These are phyloP conservation scores for Bruguiera hainesii DNA, from an alignment of 441 rosid genomes.

Conservation along the genomic window DNA sequence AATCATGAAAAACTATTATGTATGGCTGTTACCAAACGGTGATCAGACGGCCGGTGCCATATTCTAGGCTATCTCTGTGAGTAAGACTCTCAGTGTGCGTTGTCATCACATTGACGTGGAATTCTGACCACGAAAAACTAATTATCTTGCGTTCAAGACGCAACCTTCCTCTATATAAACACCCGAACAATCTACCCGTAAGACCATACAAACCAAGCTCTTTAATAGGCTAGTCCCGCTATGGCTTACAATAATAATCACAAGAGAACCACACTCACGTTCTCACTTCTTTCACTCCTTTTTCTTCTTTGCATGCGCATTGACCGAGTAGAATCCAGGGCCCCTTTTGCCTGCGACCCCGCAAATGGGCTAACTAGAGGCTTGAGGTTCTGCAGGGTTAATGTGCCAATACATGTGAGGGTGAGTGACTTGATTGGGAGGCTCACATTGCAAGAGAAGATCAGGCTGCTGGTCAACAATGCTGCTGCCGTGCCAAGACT, in stretches of 20 bases:
- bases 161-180: constrained; percentile 34
- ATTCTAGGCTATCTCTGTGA: constrained; percentile 19
- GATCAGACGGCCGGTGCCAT: background rate
- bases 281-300: constrained; percentile 13
- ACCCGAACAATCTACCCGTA: background rate
- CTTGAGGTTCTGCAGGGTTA: constrained; percentile 48
- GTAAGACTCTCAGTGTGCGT: background rate
- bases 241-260: constrained; percentile 5
- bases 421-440: constrained; percentile 69
- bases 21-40: too few species aligned
- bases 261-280: background rate
- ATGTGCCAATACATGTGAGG: constrained; percentile 52
- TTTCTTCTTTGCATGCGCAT: constrained; percentile 12
- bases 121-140: constrained; percentile 27
- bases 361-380: constrained; percentile 49
- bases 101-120: constrained; percentile 42
- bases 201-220: background rate
- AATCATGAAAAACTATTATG: constrained; percentile 22
- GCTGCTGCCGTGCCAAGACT: constrained; percentile 79
- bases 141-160: constrained; percentile 1
- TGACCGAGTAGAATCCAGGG: constrained; percentile 34
- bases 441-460: constrained; percentile 78
- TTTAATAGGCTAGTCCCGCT: background rate
- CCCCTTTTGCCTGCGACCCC: constrained; percentile 86
- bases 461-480: constrained; percentile 64